phyloP scores from a whole-genome alignment of 2,329 filamentous ascomycete genomes.

The Paramyrothecium roridum region DNA sequence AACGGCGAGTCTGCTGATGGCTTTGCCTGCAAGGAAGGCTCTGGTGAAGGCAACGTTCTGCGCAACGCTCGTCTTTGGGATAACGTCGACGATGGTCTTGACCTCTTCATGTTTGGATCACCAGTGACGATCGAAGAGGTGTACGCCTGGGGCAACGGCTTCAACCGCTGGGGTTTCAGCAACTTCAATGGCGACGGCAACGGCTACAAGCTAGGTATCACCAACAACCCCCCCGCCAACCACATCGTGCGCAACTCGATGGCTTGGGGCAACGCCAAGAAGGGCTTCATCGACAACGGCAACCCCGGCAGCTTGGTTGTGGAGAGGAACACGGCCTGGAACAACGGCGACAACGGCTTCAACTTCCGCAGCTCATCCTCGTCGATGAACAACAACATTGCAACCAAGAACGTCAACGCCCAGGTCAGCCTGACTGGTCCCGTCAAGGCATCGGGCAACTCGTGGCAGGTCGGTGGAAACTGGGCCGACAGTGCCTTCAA shows the following conservation, averaged over 20 bases:
- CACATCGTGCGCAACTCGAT: slow-evolving; percentile 40
- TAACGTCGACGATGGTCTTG: slow-evolving; percentile 45
- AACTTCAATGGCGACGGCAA: slow-evolving; percentile 42
- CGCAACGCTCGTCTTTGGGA: slow-evolving; percentile 42
- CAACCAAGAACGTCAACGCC: slow-evolving; percentile 26
- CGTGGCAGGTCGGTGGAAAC: slow-evolving; percentile 32
- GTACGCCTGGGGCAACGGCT: slow-evolving; percentile 41
- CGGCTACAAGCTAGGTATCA: slow-evolving; percentile 41
- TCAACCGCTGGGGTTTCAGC: slow-evolving; percentile 40
- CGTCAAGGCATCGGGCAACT: slow-evolving; percentile 30
- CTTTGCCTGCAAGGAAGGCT: slow-evolving; percentile 41
- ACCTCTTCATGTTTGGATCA: slow-evolving; percentile 37
- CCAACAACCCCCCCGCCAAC: slow-evolving; percentile 34
- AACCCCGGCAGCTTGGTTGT: slow-evolving; percentile 37
- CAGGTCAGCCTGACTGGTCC: slow-evolving; percentile 19
- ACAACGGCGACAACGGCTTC: slow-evolving; percentile 39
- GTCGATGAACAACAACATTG: slow-evolving; percentile 34
- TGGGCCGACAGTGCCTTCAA: slow-evolving; percentile 36
- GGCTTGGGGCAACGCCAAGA: slow-evolving; percentile 36
- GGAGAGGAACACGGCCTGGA: slow-evolving; percentile 42
- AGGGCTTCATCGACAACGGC: slow-evolving; percentile 43
- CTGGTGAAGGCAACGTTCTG: slow-evolving; percentile 40
- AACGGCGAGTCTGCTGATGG: slow-evolving; percentile 46
- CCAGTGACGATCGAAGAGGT: slow-evolving; percentile 38
- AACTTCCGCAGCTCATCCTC: slow-evolving; percentile 31